Base-by-base conservation (phyloP, 331 rosid species). In the Phaseolus coccineus region DNA sequence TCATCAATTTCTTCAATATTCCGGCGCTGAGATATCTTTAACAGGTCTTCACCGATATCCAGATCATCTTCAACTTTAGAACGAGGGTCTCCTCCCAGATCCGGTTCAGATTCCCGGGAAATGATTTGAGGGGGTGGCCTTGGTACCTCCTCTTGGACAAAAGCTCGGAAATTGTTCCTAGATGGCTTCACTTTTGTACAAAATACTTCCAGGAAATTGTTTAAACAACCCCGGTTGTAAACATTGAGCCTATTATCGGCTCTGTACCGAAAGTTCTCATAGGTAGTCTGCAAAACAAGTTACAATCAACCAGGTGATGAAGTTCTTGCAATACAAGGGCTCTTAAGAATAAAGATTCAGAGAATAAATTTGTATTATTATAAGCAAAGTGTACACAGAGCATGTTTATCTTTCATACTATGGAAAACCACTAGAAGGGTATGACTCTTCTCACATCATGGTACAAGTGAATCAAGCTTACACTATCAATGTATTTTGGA, bases 21-120 rank as follows among this genome's bases (percentile, higher is more conserved):
- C 65, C 97, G 93, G 1, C 98, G 95, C 74, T 94, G 98, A 13
- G 98, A 94, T 86, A 94, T 94, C 80, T 91, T 94, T 77, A 92
- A 84, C 51, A 94, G 87, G 89, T 94, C 98, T 81, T 94, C 98
- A 24, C 98, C 97, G 22, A 92, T 94, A 31, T 88, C 98, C 22
- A 91, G 89, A 84, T 94, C 97, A 3, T 94, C 98, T 82, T 92
- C 97, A 8, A 94, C 98, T 86, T 94, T 94, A 0, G 92, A 56
- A 24, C 97, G 98, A 61, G 86, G 87, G 81, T 94, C 92, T 51
- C 91, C 89, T 7, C 87, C 82, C 16, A 37, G 16, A 65, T 92
- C 97, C 11, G 72, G 81, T 73, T 87, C 92, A 2, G 84, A 83
- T 70, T 86, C 90, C 50, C 84, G 89, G 31, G 83, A 57, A 67